phyloP scores from a whole-genome alignment of 2,329 filamentous ascomycete genomes.

The Emmonsia crescens region DNA sequence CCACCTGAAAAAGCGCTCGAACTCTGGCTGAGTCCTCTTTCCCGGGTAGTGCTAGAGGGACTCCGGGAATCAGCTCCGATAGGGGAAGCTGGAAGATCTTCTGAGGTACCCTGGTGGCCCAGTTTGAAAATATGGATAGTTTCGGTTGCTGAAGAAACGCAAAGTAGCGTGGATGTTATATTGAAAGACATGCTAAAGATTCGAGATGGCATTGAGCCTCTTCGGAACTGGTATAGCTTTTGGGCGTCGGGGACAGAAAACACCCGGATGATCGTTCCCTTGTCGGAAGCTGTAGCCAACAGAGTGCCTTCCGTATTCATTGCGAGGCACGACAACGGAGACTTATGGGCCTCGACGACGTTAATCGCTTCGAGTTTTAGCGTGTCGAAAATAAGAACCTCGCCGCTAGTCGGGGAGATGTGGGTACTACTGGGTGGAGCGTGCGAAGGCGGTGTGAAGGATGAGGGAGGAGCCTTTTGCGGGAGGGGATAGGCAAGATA shows the following conservation, averaged over 20 bases:
- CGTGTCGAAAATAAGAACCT: slow-evolving; percentile 87
- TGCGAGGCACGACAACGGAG: slow-evolving; percentile 79
- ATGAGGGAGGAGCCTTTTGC: slow-evolving; percentile 44
- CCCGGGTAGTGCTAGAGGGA: slow-evolving; percentile 7
- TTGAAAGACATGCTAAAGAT: slow-evolving; percentile 99
- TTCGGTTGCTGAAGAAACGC: slow-evolving; percentile 90
- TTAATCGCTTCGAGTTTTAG: slow-evolving; percentile 84
- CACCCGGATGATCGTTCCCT: slow-evolving; percentile 91
- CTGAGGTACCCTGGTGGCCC: slow-evolving; percentile 29
- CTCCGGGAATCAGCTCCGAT: slow-evolving; percentile 12
- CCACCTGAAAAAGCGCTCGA: slow-evolving; percentile 18
- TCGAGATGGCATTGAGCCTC: slow-evolving; percentile 86
- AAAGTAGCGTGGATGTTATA: slow-evolving; percentile 79
- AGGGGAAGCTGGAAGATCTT: slow-evolving; percentile 19
- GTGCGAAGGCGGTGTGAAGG: slow-evolving; percentile 58
- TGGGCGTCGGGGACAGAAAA: slow-evolving; percentile 85
- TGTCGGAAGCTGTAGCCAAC: slow-evolving; percentile 90
- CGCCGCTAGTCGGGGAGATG: slow-evolving; percentile 73
- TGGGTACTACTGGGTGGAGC: slow-evolving; percentile 72
- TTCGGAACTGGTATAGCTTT: slow-evolving; percentile 91
- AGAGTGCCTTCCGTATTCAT: slow-evolving; percentile 87
- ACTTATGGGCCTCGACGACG: slow-evolving; percentile 88
- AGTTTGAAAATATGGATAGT: slow-evolving; percentile 95
- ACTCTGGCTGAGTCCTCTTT: slow-evolving; percentile 19
- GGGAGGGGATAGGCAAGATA: slow-evolving; percentile 91